phyloP scores from a whole-genome alignment of 2,329 filamentous ascomycete species.

The Chalaropsis ovoidea region DNA sequence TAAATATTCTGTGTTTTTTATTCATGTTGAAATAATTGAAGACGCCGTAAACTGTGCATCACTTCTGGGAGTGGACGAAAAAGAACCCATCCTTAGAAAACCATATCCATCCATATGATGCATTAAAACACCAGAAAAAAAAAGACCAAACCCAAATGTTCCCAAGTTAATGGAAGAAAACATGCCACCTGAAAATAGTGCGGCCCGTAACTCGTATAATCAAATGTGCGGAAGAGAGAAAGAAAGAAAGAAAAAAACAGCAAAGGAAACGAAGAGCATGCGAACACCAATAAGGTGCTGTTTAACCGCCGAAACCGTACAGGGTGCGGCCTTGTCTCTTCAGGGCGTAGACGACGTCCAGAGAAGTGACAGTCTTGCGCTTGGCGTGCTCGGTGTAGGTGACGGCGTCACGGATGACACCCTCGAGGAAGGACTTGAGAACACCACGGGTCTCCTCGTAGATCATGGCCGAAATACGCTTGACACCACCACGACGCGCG shows the following conservation, averaged over 20 bases:
- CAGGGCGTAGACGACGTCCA: slow-evolving; percentile 57
- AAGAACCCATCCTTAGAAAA: slow-evolving; percentile 30
- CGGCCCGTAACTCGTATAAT: slow-evolving; percentile 28
- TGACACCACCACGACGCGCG: slow-evolving; percentile 97
- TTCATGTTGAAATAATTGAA: slow-evolving; percentile 18
- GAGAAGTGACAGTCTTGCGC: slow-evolving; percentile 67
- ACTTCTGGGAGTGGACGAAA: slow-evolving; percentile 25
- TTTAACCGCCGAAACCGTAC: slow-evolving; percentile 83
- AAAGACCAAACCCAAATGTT: slow-evolving; percentile 33
- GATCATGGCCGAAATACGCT: slow-evolving; percentile 97
- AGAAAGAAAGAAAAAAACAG: neutral
- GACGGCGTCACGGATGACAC: slow-evolving; percentile 65
- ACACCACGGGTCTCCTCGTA: slow-evolving; percentile 71
- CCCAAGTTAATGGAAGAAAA: slow-evolving; percentile 24
- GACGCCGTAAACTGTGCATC: slow-evolving; percentile 23
- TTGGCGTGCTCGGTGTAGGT: slow-evolving; percentile 74
- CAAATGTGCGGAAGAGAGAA: slow-evolving; percentile 23
- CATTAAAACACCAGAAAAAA: slow-evolving; percentile 37
- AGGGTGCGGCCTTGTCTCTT: slow-evolving; percentile 66
- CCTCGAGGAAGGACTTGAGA: slow-evolving; percentile 68
- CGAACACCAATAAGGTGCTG: slow-evolving; percentile 21
- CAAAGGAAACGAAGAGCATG: slow-evolving; percentile 26
- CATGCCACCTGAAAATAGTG: slow-evolving; percentile 22
- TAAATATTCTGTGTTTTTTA: neutral
- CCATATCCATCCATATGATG: slow-evolving; percentile 37